Base-by-base conservation (phyloP, 2,329 filamentous ascomycete species). In the Fusarium napiforme region DNA sequence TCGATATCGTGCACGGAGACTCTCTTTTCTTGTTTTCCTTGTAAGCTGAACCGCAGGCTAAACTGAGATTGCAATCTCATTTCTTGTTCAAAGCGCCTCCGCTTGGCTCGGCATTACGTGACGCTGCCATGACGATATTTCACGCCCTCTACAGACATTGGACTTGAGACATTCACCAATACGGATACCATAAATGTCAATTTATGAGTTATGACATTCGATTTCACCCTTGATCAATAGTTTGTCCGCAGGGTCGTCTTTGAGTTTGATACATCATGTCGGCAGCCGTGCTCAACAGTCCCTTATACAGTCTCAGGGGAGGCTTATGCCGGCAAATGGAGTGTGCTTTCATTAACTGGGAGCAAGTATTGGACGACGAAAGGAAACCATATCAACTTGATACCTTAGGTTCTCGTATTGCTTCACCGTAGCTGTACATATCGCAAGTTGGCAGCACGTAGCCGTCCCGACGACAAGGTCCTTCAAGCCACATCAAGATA, bases 111-210 rank as follows among this genome's bases (percentile, higher is more conserved):
- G 55, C 50, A 37, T 77, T 63, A 71, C 58, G 69, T 77, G 76
- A 76, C 69, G 67, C 71, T 67, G 56, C 60, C 67, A 75, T 78
- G 75, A 78, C 75, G 61, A 67, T 61, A 57, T 64, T 47, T 72
- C 60, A 60, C 69, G 42, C 62, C 64, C 50, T 62, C 50, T 21
- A 42, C 58, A 28, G 34, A 61, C 55, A 47, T 19, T 34, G n/a
- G 46, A 64, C 63, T 64, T 28, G 11, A 64, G 34, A 46, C 37
- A 61, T 49, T 60, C 56, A 61, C 68, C 60, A 71, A 75, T 75
- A 61, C 53, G 30, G 30, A 30, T 75, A 59, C 53, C 32, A 32
- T 21, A 40, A 19, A 23, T 63, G 12, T 40, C 23, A 39, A 34
- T 42, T 43, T 39, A 40, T 34, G n/a, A 32, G 36, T n/a, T 32